A percentile compares a stretch with the other conserved stretches of the same genome.
Evolutionary conservation across 1,284 basidiomycete species (phyloP).

Genomic region (Phylloboletellus chloephorus): DNA sequence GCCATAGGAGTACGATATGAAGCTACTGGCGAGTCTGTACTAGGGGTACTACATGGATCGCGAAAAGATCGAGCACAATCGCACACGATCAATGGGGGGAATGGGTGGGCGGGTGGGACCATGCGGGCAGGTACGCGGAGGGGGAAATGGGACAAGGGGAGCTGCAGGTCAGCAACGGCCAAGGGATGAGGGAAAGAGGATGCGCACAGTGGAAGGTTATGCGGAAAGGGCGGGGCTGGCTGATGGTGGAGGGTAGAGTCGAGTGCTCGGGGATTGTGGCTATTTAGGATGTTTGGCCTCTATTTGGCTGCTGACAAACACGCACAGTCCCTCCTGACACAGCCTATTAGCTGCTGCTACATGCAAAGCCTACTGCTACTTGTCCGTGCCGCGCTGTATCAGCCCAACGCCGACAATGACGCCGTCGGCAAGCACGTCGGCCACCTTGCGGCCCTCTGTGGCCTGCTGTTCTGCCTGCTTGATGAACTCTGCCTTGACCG

Average conservation of each 20-base stretch:
- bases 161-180: not conserved
- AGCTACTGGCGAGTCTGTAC: constrained; percentile 30
- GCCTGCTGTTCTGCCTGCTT: constrained; percentile 62
- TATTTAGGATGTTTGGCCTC: constrained; percentile 43
- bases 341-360: constrained; percentile 37
- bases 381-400: constrained; percentile 51
- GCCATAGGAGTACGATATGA: constrained; percentile 59
- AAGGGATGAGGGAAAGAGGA: constrained; percentile 1
- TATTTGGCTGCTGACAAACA: constrained; percentile 38
- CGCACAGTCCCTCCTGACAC: too few relatives aligned
- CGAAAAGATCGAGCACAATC: constrained; percentile 34
- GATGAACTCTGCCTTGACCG: constrained; percentile 70
- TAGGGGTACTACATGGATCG: constrained; percentile 15
- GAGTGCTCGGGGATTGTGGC: constrained; percentile 34
- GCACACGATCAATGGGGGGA: constrained; percentile 37
- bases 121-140: not conserved
- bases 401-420: constrained; percentile 71
- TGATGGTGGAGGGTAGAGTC: constrained; percentile 51
- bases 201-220: constrained; percentile 29
- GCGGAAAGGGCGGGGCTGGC: constrained; percentile 18
- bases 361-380: constrained; percentile 13
- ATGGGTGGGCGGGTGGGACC: not conserved
- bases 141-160: not conserved
- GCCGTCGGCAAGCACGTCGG: constrained; percentile 69
- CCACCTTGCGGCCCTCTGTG: constrained; percentile 65